These are phyloP conservation scores for Cadophora sp. DNA, from an alignment of 2,329 filamentous ascomycete genomes.

Conservation along the genomic window DNA sequence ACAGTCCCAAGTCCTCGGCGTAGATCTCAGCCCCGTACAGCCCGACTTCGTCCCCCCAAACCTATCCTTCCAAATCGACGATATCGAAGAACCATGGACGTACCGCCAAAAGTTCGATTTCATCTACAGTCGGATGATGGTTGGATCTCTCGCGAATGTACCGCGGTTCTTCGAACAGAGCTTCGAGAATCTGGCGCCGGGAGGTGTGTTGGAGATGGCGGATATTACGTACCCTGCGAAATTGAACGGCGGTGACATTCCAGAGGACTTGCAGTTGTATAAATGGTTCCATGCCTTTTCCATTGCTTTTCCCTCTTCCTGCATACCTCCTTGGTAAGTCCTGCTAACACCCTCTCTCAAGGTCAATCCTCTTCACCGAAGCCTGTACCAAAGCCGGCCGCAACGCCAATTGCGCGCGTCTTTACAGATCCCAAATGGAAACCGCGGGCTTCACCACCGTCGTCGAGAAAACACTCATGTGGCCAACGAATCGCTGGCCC, in stretches of 20 bases:
- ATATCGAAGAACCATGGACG: conserved; percentile 62
- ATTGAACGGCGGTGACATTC: conserved; percentile 49
- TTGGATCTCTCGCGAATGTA: conserved; percentile 22
- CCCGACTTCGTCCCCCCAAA: conserved; percentile 58
- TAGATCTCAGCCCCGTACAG: conserved; percentile 50
- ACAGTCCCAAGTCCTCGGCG: conserved; percentile 40
- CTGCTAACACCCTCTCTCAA: not conserved
- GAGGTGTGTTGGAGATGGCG: conserved; percentile 38
- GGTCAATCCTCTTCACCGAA: conserved; percentile 13
- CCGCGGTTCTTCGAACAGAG: conserved; percentile 22
- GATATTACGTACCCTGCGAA: conserved; percentile 47
- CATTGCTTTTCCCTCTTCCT: not conserved
- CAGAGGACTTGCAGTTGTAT: conserved; percentile 30
- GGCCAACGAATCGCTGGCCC: conserved; percentile 57
- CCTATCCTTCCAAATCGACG: conserved; percentile 60
- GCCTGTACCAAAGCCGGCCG: conserved; percentile 11
- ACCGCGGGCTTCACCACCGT: conserved; percentile 52
- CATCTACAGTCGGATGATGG: conserved; percentile 55
- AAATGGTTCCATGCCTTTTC: conserved; percentile 13
- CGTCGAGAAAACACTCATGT: conserved; percentile 48
- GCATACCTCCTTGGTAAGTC: too few relatives aligned
- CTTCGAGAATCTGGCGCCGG: conserved; percentile 20
- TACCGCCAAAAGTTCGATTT: conserved; percentile 63
- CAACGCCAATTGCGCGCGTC: conserved; percentile 27
- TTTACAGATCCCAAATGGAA: conserved; percentile 38